phyloP scores from a whole-genome alignment of 169 alveolate species.

The Theileria sp. region DNA sequence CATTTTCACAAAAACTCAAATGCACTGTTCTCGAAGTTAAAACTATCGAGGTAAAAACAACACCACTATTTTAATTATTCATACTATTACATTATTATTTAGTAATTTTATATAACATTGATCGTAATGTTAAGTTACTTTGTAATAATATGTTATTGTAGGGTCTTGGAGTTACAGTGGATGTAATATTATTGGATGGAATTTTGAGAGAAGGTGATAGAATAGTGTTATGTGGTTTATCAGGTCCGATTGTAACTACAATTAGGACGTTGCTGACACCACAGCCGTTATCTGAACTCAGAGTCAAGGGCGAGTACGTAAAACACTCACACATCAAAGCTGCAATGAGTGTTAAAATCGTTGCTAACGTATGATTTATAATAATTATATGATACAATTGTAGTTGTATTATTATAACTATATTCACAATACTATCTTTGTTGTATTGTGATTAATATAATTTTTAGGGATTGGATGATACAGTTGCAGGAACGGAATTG shows the following conservation, averaged over 20 bases:
- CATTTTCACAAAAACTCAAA: constrained; percentile 86
- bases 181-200: constrained; percentile 97
- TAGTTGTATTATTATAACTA: constrained; percentile 84
- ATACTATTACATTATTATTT: too few relatives aligned
- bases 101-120: too few relatives aligned
- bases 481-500: constrained; percentile 95
- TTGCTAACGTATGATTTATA: constrained; percentile 70
- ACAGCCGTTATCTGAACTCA: constrained; percentile 97
- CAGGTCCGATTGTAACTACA: constrained; percentile 95
- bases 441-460: too few relatives aligned
- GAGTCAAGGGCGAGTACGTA: constrained; percentile 97
- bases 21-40: constrained; percentile 96
- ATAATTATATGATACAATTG: constrained; percentile 36
- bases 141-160: constrained; percentile 57
- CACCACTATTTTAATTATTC: too few relatives aligned
- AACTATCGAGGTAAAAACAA: constrained; percentile 77
- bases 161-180: constrained; percentile 99
- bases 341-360: constrained; percentile 92
- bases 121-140: neutral
- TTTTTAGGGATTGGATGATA: constrained; percentile 87
- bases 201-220: constrained; percentile 92
- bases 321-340: constrained; percentile 91
- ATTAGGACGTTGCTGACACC: constrained; percentile 98
- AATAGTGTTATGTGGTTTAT: constrained; percentile 93
- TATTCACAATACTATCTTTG: too few relatives aligned